Conservation (phyloP, 805 yeast genomes). For the Teunomyces atbi region DNA sequence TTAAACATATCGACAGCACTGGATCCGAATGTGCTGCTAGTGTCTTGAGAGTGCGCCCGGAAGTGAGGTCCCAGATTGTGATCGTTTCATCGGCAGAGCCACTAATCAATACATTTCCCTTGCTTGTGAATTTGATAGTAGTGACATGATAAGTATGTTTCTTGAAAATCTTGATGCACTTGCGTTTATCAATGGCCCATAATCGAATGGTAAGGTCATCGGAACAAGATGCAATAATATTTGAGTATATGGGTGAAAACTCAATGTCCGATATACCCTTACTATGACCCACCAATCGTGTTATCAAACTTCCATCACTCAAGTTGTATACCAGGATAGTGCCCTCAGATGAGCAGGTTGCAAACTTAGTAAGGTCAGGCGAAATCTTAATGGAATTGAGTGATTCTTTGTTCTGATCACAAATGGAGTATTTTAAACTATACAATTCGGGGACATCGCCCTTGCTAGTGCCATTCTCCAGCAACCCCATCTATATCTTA, state of each 20-base stretch:
- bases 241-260: slow-evolving; percentile 71
- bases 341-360: slow-evolving; percentile 44
- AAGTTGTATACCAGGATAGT: slow-evolving; percentile 25
- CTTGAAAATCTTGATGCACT: slow-evolving; percentile 49
- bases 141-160: slow-evolving; percentile 89
- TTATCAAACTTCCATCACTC: slow-evolving; percentile 25
- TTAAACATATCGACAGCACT: slow-evolving; percentile 69
- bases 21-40: slow-evolving; percentile 94
- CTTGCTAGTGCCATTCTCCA: background rate
- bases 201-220: slow-evolving; percentile 81
- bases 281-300: slow-evolving; percentile 55
- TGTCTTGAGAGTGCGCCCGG: slow-evolving; percentile 70
- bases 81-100: slow-evolving; percentile 92
- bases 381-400: slow-evolving; percentile 54
- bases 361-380: slow-evolving; percentile 58
- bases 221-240: slow-evolving; percentile 75
- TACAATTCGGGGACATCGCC: slow-evolving; percentile 11
- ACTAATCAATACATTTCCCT: slow-evolving; percentile 75
- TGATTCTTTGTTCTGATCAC: slow-evolving; percentile 6
- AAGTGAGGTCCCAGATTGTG: slow-evolving; percentile 79
- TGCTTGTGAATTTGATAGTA: slow-evolving; percentile 62
- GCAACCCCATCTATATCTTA: background rate
- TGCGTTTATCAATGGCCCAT: slow-evolving; percentile 58
- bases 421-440: slow-evolving; percentile 10
- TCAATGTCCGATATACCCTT: slow-evolving; percentile 71